Percentiles rank a stretch among this genome's conserved stretches.
Evolutionary conservation across 1,284 basidiomycete genomes (phyloP).

Genomic region (Ganoderma meredithae): DNA sequence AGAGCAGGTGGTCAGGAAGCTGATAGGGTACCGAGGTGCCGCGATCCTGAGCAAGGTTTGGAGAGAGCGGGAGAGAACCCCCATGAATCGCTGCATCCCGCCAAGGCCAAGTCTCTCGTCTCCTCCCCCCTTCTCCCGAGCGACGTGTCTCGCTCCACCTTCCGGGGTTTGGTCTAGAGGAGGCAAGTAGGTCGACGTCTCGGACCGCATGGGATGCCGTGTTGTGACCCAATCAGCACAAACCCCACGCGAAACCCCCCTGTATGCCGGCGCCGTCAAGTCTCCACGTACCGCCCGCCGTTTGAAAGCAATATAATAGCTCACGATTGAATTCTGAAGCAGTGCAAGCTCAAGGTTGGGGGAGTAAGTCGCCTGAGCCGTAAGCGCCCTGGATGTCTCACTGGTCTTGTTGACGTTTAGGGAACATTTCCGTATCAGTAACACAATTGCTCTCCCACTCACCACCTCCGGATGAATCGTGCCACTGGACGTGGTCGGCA

Average conservation of each 20-base stretch:
- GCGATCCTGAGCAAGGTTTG: not conserved
- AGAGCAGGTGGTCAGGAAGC: not conserved
- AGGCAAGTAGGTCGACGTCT: not conserved
- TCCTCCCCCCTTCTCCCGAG: not conserved
- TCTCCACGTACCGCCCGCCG: not conserved
- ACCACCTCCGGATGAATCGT: not conserved
- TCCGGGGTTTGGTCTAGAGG: not conserved
- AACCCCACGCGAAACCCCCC: not conserved
- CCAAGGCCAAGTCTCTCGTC: not conserved
- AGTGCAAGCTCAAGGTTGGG: not conserved
- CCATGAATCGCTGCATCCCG: not conserved
- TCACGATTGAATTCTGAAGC: not conserved
- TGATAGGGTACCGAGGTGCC: slow-evolving; percentile 3
- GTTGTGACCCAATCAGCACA: not conserved
- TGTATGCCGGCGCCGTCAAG: not conserved
- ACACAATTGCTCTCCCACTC: not conserved
- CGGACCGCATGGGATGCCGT: not conserved
- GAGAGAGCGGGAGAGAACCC: slow-evolving; percentile 4
- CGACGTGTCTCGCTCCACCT: not conserved
- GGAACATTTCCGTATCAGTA: not conserved
- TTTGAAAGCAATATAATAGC: not conserved
- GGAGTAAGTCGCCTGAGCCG: not conserved
- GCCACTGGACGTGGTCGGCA: not conserved
- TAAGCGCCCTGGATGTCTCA: slow-evolving; percentile 6
- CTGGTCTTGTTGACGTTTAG: slow-evolving; percentile 6